These are phyloP conservation scores for Fraxinus floribunda DNA, from an alignment of 305 asterid species.

Conservation along the genomic window DNA sequence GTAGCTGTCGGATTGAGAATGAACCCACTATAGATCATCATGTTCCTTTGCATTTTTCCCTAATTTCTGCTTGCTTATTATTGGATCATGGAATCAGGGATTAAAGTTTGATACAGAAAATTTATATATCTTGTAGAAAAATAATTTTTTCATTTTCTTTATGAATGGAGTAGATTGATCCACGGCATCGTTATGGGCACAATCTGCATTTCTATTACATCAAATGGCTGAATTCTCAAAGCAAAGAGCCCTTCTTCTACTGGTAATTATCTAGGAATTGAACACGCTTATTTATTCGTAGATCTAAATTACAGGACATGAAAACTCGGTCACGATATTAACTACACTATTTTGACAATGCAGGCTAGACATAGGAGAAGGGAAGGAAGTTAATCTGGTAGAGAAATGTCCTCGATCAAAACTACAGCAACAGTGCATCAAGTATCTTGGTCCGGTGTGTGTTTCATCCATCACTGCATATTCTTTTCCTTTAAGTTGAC, in stretches of 20 bases:
- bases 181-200: constrained; percentile 97
- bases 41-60: not conserved
- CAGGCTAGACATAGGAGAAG: constrained; percentile 98
- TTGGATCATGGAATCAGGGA: not conserved
- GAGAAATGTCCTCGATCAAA: constrained; percentile 81
- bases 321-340: not conserved
- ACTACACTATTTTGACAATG: constrained; percentile 5
- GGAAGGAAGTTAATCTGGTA: constrained; percentile 68
- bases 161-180: constrained; percentile 69
- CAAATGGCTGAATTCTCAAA: constrained; percentile 83
- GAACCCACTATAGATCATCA: not conserved
- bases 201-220: constrained; percentile 82
- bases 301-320: not conserved
- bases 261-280: constrained; percentile 47
- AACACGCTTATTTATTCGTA: not conserved
- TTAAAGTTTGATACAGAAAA: not conserved
- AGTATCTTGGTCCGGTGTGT: constrained; percentile 89
- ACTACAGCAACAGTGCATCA: constrained; percentile 96
- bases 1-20: not conserved
- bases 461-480: not conserved
- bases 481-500: not conserved
- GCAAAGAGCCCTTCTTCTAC: constrained; percentile 97
- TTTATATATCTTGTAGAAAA: not conserved
- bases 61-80: not conserved
- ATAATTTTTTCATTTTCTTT: not conserved